A percentile compares a stretch with the other conserved stretches of the same genome.
These are phyloP conservation scores for Lactifluus rugatus DNA, from an alignment of 768 basidiomycete species.

Conservation along the genomic window DNA sequence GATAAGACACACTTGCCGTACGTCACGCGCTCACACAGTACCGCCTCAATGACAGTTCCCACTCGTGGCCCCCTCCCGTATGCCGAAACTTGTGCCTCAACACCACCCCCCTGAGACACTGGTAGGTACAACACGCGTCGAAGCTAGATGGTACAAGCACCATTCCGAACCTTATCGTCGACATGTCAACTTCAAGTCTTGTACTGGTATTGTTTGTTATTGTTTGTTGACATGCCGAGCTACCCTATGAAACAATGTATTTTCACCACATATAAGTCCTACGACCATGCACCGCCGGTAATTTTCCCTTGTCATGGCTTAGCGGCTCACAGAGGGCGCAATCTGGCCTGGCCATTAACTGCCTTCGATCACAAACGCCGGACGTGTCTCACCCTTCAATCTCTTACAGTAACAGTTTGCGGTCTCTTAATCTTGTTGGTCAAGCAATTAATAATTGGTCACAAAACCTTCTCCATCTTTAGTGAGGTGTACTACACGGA, in stretches of 20 bases:
- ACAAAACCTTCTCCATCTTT: not conserved
- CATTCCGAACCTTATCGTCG: not conserved
- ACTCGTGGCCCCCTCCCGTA: not conserved
- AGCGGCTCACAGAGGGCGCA: constrained; percentile 1
- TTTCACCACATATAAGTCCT: not conserved
- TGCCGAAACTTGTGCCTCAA: not conserved
- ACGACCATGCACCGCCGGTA: not conserved
- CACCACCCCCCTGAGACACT: not conserved
- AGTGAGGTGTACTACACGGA: not conserved
- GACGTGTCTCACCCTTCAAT: not conserved
- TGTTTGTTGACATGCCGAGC: not conserved
- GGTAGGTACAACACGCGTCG: not conserved
- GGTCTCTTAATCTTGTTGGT: not conserved
- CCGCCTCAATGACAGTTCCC: not conserved
- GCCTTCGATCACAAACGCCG: not conserved
- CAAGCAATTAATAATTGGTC: not conserved
- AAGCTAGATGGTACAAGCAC: not conserved
- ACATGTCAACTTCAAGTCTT: not conserved
- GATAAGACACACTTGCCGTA: not conserved
- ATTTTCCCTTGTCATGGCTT: not conserved
- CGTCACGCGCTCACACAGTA: not conserved
- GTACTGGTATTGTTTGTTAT: not conserved
- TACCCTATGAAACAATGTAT: not conserved
- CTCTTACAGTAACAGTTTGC: not conserved
- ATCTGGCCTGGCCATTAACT: constrained; percentile 2